phyloP scores from a whole-genome alignment of 805 yeast genomes.

The Ogataea nakhonphanomensis region DNA sequence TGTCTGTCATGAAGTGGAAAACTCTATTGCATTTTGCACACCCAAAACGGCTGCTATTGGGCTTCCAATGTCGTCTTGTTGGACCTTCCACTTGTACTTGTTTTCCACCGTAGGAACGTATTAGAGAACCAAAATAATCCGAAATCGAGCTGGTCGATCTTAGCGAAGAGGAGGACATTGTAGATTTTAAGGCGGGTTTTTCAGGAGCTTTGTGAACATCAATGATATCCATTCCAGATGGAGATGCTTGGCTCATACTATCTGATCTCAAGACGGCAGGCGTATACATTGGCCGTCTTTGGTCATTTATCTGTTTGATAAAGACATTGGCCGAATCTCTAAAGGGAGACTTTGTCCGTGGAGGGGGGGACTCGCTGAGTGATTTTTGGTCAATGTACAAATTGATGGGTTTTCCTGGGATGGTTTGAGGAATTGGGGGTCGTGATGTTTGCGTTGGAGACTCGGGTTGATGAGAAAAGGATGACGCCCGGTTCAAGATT shows the following conservation, averaged over 20 bases:
- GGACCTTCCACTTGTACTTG: conserved; percentile 34
- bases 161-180: conserved; percentile 24
- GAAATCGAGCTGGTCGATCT: conserved; percentile 25
- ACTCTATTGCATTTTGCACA: conserved; percentile 67
- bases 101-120: conserved; percentile 9
- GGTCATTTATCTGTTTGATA: conserved; percentile 71
- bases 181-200: conserved; percentile 18
- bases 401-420: conserved; percentile 7
- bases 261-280: conserved; percentile 78
- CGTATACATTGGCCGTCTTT: conserved; percentile 80
- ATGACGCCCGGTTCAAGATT: neutral
- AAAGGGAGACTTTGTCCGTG: conserved; percentile 29
- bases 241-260: conserved; percentile 11
- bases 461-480: neutral
- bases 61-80: conserved; percentile 66
- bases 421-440: neutral
- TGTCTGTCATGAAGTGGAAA: conserved; percentile 74
- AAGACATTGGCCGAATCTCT: conserved; percentile 33
- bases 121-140: conserved; percentile 27
- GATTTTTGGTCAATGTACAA: conserved; percentile 7
- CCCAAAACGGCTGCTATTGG: conserved; percentile 59
- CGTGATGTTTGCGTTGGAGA: neutral
- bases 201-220: conserved; percentile 17
- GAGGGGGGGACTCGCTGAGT: conserved; percentile 12
- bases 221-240: conserved; percentile 9